These are phyloP conservation scores for Cystobasidium onofrii DNA, from an alignment of 768 basidiomycete species.

Conservation along the genomic window DNA sequence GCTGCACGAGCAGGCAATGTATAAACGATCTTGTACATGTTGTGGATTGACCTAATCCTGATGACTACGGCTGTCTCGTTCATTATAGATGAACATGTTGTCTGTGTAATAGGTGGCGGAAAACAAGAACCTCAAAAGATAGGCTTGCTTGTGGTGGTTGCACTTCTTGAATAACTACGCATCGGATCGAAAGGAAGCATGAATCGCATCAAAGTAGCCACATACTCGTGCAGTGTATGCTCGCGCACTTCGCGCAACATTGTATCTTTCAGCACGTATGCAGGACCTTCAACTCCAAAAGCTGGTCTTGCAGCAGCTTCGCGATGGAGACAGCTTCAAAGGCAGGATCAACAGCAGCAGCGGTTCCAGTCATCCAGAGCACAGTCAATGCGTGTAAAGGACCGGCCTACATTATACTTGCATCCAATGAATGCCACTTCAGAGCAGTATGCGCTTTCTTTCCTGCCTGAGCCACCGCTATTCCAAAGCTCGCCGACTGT, in stretches of 20 bases:
- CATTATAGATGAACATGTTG: too few species aligned
- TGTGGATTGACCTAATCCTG: too few species aligned
- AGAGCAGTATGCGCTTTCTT: slow-evolving; percentile 1
- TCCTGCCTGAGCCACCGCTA: slow-evolving; percentile 8
- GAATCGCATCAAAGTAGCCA: background rate
- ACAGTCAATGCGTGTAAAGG: slow-evolving; percentile 1
- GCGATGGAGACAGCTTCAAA: background rate
- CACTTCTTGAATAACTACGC: too few species aligned
- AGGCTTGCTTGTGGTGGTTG: too few species aligned
- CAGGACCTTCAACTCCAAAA: background rate
- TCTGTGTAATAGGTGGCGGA: too few species aligned
- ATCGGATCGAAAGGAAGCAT: background rate
- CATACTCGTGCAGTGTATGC: background rate
- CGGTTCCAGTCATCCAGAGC: background rate
- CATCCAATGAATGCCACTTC: background rate
- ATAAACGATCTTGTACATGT: background rate
- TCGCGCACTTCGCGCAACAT: background rate
- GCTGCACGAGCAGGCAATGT: background rate
- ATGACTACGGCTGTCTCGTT: too few species aligned
- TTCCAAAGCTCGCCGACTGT: slow-evolving; percentile 15
- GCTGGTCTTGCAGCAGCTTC: background rate
- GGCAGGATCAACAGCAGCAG: background rate
- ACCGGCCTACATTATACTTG: background rate
- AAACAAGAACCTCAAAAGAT: too few species aligned
- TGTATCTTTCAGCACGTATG: background rate